phyloP scores from a whole-genome alignment of 1,139 yeast genomes.

The Hemisphaericaspora subhashii region DNA sequence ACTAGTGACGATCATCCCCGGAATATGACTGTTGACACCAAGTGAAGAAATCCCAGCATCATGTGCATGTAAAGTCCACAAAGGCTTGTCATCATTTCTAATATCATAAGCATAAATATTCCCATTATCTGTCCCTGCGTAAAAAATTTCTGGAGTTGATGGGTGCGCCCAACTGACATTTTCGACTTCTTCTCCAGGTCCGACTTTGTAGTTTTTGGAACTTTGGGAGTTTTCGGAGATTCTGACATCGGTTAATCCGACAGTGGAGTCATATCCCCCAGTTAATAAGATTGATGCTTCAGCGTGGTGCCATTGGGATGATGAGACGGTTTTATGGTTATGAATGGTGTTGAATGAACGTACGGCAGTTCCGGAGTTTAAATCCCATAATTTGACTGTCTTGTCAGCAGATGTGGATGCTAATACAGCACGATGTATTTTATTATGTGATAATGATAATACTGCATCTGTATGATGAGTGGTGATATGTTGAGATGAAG shows the following conservation, averaged over 20 bases:
- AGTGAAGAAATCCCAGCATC: conserved; percentile 89
- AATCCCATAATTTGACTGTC: conserved; percentile 94
- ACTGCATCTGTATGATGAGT: conserved; percentile 95
- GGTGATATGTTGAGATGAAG: conserved; percentile 53
- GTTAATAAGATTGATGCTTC: conserved; percentile 82
- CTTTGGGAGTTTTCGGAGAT: conserved; percentile 59
- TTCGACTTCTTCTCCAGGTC: conserved; percentile 78
- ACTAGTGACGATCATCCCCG: conserved; percentile 79
- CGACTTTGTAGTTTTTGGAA: conserved; percentile 64
- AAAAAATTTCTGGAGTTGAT: conserved; percentile 61
- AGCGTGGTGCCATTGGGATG: conserved; percentile 80
- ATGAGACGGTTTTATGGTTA: conserved; percentile 72
- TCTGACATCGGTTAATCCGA: conserved; percentile 82
- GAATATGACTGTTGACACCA: conserved; percentile 64
- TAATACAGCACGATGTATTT: conserved; percentile 75
- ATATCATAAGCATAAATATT: conserved; percentile 87
- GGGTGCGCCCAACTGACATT: conserved; percentile 65
- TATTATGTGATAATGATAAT: conserved; percentile 81
- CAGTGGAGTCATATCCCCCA: conserved; percentile 89
- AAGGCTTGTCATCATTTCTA: conserved; percentile 63
- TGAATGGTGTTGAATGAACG: conserved; percentile 64
- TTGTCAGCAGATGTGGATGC: conserved; percentile 96
- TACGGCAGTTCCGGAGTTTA: conserved; percentile 72
- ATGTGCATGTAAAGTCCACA: conserved; percentile 97
- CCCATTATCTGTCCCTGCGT: conserved; percentile 93